Evolutionary conservation across 148 eudicot species (phyloP).

Genomic region (Nepenthes gracilis): DNA sequence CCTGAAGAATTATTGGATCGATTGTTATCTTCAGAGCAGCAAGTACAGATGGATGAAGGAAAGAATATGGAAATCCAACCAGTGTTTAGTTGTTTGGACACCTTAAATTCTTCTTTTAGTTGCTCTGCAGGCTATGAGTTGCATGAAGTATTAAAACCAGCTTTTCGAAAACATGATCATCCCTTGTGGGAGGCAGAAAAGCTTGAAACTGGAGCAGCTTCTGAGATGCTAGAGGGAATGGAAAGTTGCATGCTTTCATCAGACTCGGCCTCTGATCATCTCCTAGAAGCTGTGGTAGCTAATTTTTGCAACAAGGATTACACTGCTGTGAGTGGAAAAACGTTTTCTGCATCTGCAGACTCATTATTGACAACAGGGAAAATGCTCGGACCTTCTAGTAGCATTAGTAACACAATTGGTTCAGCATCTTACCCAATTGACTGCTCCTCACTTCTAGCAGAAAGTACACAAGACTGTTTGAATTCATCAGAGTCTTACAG

Average conservation of each 20-base stretch:
- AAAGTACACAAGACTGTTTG: slow-evolving; percentile 35
- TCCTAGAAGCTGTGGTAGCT: slow-evolving; percentile 84
- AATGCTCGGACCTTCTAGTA: slow-evolving; percentile 32
- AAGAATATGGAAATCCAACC: slow-evolving; percentile 6
- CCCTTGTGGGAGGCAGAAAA: slow-evolving; percentile 29
- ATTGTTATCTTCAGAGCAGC: slow-evolving; percentile 4
- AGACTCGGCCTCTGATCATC: slow-evolving; percentile 57
- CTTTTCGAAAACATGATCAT: slow-evolving; percentile 34
- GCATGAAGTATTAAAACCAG: slow-evolving; percentile 73
- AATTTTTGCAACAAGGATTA: slow-evolving; percentile 29
- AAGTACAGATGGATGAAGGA: slow-evolving; percentile 8
- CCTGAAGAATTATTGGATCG: slow-evolving; percentile 2
- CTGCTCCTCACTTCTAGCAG: slow-evolving; percentile 36
- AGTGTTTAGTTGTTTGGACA: slow-evolving; percentile 13
- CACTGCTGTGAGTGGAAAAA: slow-evolving; percentile 20
- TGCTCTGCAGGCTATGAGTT: slow-evolving; percentile 70
- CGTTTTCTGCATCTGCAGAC: slow-evolving; percentile 26
- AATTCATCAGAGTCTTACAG: slow-evolving; percentile 42
- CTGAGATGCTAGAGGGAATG: slow-evolving; percentile 36
- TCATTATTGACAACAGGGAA: slow-evolving; percentile 53
- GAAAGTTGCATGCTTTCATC: slow-evolving; percentile 38
- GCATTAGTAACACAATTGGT: slow-evolving; percentile 34
- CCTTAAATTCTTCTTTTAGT: slow-evolving; percentile 15
- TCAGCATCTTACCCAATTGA: slow-evolving; percentile 49
- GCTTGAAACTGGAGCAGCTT: slow-evolving; percentile 16